phyloP scores from a whole-genome alignment of 2,329 filamentous ascomycete genomes.

The Aspergillus felis region DNA sequence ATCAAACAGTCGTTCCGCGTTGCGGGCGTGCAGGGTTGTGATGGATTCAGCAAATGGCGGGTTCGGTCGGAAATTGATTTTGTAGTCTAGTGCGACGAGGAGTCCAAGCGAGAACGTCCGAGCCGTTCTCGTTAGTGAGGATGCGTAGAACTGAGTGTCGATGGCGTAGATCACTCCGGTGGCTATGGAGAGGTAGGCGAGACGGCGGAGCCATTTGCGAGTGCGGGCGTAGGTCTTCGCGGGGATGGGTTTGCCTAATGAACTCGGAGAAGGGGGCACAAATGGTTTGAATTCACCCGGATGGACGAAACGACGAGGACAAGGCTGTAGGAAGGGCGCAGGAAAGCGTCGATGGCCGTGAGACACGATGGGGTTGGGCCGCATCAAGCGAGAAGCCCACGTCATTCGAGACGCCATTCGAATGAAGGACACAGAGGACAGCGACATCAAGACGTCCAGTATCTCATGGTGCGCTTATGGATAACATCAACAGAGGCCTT shows the following conservation, averaged over 20 bases:
- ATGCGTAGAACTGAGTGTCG: conserved; percentile 74
- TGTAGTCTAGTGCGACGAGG: conserved; percentile 85
- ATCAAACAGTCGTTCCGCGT: conserved; percentile 76
- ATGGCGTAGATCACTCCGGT: conserved; percentile 62
- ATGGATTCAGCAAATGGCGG: conserved; percentile 71
- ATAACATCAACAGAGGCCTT: not conserved
- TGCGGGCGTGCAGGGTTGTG: conserved; percentile 74
- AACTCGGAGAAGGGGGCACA: conserved; percentile 71
- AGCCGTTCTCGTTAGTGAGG: conserved; percentile 70
- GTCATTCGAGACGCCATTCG: conserved; percentile 9
- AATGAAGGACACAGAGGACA: not conserved
- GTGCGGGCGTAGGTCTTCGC: conserved; percentile 68
- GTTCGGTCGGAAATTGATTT: conserved; percentile 84
- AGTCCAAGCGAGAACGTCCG: conserved; percentile 79
- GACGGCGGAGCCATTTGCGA: conserved; percentile 71
- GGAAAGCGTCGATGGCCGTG: conserved; percentile 1
- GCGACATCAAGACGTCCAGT: not conserved
- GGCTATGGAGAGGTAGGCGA: conserved; percentile 59
- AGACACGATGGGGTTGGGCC: not conserved
- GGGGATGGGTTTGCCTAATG: conserved; percentile 67
- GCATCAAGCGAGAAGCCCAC: conserved; percentile 4
- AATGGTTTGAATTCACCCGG: conserved; percentile 58
- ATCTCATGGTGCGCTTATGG: not conserved
- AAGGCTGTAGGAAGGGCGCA: not conserved
- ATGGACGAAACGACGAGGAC: conserved; percentile 19